Percentiles rank a stretch among this genome's conserved stretches.
These are phyloP conservation scores for Cryptosporidium andersoni DNA, from an alignment of 169 alveolate species.

Conservation along the genomic window DNA sequence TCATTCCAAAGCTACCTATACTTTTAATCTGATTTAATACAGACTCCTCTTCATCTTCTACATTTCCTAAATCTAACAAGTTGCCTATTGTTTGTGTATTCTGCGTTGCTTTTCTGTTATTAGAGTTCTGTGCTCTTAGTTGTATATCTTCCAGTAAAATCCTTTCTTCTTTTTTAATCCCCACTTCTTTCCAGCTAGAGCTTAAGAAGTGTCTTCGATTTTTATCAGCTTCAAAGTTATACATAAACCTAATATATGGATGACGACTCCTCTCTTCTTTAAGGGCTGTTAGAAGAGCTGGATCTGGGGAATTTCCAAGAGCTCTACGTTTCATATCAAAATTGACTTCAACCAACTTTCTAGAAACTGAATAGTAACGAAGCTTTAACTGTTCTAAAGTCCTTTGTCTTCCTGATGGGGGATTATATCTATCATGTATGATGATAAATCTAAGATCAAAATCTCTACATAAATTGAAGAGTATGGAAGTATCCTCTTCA, in stretches of 20 bases:
- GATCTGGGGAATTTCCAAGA: constrained; percentile 82
- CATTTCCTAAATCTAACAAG: constrained; percentile 40
- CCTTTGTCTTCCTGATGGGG: constrained; percentile 71
- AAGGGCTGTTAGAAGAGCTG: constrained; percentile 76
- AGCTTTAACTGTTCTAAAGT: constrained; percentile 84
- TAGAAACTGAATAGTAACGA: constrained; percentile 83
- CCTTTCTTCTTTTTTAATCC: constrained; percentile 17
- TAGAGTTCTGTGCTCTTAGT: background rate
- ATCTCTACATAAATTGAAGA: constrained; percentile 84
- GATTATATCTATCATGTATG: constrained; percentile 81
- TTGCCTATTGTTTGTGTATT: background rate
- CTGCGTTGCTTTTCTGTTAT: background rate
- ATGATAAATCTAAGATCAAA: constrained; percentile 83
- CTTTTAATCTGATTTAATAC: constrained; percentile 5
- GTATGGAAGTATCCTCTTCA: constrained; percentile 83
- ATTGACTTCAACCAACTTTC: constrained; percentile 79
- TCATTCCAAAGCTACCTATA: constrained; percentile 37
- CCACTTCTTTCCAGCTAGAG: constrained; percentile 5
- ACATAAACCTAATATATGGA: constrained; percentile 81
- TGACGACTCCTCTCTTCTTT: constrained; percentile 83
- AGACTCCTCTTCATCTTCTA: constrained; percentile 13
- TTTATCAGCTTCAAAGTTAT: constrained; percentile 82
- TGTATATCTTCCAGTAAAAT: constrained; percentile 39
- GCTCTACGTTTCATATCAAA: constrained; percentile 82
- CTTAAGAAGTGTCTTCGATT: constrained; percentile 76